A percentile compares a stretch with the other conserved stretches of the same genome.
Evolutionary conservation across 108 stramenopile genomes (phyloP).

Genomic region (Fragilariopsis cylindrus): DNA sequence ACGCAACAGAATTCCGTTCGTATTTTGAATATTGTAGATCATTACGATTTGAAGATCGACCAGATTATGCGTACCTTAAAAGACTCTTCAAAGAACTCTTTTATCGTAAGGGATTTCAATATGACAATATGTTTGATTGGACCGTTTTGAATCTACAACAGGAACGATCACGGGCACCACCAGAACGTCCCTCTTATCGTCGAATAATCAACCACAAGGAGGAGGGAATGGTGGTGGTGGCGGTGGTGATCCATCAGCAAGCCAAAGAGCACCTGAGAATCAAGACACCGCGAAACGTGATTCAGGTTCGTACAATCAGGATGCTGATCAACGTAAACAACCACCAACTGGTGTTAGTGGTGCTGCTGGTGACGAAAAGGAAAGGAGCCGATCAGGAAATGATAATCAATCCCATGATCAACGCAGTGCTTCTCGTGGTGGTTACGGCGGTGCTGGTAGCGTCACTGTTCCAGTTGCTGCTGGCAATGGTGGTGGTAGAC

Average conservation of each 20-base stretch:
- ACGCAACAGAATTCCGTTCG: conserved; percentile 98
- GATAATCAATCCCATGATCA: conserved; percentile 14
- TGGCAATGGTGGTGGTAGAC: conserved; percentile 6
- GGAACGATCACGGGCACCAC: conserved; percentile 77
- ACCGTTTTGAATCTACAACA: conserved; percentile 94
- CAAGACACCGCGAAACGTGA: conserved; percentile 10
- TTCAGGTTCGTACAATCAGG: neutral
- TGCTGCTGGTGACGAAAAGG: conserved; percentile 20
- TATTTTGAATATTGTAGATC: conserved; percentile 99
- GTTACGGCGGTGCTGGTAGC: conserved; percentile 1
- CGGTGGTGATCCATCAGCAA: conserved; percentile 5
- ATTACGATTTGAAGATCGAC: conserved; percentile 98
- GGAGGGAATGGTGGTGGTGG: neutral
- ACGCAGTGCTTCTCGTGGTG: conserved; percentile 4
- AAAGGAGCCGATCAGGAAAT: conserved; percentile 37
- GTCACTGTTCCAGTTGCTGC: neutral
- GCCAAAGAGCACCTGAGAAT: conserved; percentile 15
- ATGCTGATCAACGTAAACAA: conserved; percentile 10
- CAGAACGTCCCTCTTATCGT: conserved; percentile 55
- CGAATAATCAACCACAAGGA: conserved; percentile 2
- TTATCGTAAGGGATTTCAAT: conserved; percentile 98
- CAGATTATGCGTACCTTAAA: conserved; percentile 99
- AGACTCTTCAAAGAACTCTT: conserved; percentile 96
- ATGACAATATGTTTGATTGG: conserved; percentile 99
- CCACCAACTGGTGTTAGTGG: conserved; percentile 14